phyloP scores from a whole-genome alignment of 768 basidiomycete genomes.

The Suillus subaureus region DNA sequence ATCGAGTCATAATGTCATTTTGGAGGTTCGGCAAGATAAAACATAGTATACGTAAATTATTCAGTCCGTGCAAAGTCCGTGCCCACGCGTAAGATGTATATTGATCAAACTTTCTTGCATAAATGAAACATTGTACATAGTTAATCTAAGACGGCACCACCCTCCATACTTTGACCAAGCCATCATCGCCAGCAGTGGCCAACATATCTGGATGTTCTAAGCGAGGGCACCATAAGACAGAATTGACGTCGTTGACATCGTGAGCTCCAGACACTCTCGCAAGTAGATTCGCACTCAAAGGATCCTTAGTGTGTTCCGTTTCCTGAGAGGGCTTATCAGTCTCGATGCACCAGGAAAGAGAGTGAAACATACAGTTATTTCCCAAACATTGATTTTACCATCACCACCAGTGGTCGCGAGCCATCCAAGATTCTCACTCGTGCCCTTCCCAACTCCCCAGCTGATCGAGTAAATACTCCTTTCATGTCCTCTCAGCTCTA shows the following conservation, averaged over 20 bases:
- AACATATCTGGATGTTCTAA: slow-evolving; percentile 65
- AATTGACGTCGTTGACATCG: slow-evolving; percentile 83
- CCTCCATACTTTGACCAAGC: slow-evolving; percentile 79
- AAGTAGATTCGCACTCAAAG: slow-evolving; percentile 49
- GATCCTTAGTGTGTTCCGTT: slow-evolving; percentile 10
- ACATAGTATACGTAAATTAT: not conserved
- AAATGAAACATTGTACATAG: not conserved
- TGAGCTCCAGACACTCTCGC: slow-evolving; percentile 68
- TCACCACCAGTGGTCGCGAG: slow-evolving; percentile 87
- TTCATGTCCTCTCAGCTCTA: slow-evolving; percentile 64
- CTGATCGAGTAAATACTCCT: slow-evolving; percentile 80
- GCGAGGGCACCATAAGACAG: slow-evolving; percentile 80
- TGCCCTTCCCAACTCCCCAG: slow-evolving; percentile 56
- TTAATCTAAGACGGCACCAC: slow-evolving; percentile 24
- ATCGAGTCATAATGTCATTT: not conserved
- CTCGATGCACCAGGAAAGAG: not conserved
- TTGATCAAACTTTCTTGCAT: not conserved
- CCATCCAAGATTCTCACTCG: slow-evolving; percentile 62
- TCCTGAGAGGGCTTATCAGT: slow-evolving; percentile 9
- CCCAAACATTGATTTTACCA: slow-evolving; percentile 82
- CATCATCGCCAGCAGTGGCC: slow-evolving; percentile 88
- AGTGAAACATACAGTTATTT: slow-evolving; percentile 54
- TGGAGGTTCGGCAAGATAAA: not conserved
- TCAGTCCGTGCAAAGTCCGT: not conserved
- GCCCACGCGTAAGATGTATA: not conserved